Evolutionary conservation across 1,284 basidiomycete genomes (phyloP).

Genomic region (Neolentinus lepideus): DNA sequence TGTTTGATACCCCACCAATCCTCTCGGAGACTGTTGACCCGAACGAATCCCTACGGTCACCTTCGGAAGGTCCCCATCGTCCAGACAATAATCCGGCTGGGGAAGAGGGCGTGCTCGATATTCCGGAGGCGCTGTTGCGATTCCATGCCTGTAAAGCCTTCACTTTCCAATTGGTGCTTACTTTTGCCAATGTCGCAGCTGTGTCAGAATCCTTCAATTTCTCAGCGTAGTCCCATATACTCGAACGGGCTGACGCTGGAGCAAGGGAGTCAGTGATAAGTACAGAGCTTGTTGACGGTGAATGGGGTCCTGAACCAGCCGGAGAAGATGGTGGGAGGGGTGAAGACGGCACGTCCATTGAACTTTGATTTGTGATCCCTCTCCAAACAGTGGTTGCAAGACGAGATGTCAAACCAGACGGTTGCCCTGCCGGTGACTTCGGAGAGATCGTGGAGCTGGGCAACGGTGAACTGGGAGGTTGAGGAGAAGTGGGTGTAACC

Average conservation of each 20-base stretch:
- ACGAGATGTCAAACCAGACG: conserved; percentile 41
- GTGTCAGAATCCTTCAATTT: conserved; percentile 68
- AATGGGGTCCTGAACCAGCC: conserved; percentile 22
- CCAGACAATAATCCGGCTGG: conserved; percentile 5
- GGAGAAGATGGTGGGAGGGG: conserved; percentile 29
- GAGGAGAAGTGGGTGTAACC: conserved; percentile 38
- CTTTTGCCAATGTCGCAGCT: conserved; percentile 60
- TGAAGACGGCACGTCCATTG: conserved; percentile 57
- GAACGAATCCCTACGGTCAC: conserved; percentile 11
- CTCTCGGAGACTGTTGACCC: not conserved
- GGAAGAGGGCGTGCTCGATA: not conserved
- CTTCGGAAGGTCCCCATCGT: conserved; percentile 2
- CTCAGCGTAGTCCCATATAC: conserved; percentile 63
- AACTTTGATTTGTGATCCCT: conserved; percentile 67
- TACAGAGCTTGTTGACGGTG: conserved; percentile 12
- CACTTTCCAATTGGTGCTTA: conserved; percentile 67
- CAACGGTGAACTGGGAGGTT: conserved; percentile 23
- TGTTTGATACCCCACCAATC: not conserved
- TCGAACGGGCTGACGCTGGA: conserved; percentile 15
- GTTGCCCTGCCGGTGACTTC: not conserved
- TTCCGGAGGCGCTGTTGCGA: conserved; percentile 10
- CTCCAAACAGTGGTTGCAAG: conserved; percentile 60
- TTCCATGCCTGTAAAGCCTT: conserved; percentile 37
- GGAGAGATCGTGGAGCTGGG: conserved; percentile 12
- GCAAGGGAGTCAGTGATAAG: conserved; percentile 3